Evolutionary conservation across 2,329 filamentous ascomycete species (phyloP).

Genomic region (Aspergillus nomiae): DNA sequence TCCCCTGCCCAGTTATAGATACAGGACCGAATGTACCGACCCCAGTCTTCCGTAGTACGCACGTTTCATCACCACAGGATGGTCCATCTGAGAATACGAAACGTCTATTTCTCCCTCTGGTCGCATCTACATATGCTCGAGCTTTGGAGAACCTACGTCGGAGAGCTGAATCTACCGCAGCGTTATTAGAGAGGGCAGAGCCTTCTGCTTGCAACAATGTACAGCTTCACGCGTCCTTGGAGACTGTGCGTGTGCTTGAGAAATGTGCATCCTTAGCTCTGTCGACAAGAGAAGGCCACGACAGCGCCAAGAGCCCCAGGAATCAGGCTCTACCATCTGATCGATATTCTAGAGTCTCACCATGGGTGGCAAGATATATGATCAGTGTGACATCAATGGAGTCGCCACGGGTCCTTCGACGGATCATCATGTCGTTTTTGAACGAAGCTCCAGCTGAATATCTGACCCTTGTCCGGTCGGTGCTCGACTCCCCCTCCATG

Average conservation of each 20-base stretch:
- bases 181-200: slow-evolving; percentile 4
- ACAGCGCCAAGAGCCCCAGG: neutral
- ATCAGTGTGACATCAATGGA: slow-evolving; percentile 38
- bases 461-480: slow-evolving; percentile 38
- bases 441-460: slow-evolving; percentile 40
- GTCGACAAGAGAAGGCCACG: neutral
- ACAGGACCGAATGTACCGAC: neutral
- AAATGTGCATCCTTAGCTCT: slow-evolving; percentile 24
- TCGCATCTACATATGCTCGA: slow-evolving; percentile 17
- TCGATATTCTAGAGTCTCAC: slow-evolving; percentile 27
- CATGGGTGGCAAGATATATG: slow-evolving; percentile 41
- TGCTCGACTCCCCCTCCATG: slow-evolving; percentile 21
- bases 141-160: slow-evolving; percentile 15
- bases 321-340: neutral
- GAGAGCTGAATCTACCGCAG: slow-evolving; percentile 13
- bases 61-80: slow-evolving; percentile 13
- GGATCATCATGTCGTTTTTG: slow-evolving; percentile 45
- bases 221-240: slow-evolving; percentile 18
- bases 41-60: neutral
- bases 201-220: neutral
- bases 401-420: slow-evolving; percentile 35
- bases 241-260: slow-evolving; percentile 22
- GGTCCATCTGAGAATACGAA: slow-evolving; percentile 22
- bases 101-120: slow-evolving; percentile 19
- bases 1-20: slow-evolving; percentile 3